These are phyloP conservation scores for Clitoria ternatea DNA, from an alignment of 306 rosid genomes.

Conservation along the genomic window DNA sequence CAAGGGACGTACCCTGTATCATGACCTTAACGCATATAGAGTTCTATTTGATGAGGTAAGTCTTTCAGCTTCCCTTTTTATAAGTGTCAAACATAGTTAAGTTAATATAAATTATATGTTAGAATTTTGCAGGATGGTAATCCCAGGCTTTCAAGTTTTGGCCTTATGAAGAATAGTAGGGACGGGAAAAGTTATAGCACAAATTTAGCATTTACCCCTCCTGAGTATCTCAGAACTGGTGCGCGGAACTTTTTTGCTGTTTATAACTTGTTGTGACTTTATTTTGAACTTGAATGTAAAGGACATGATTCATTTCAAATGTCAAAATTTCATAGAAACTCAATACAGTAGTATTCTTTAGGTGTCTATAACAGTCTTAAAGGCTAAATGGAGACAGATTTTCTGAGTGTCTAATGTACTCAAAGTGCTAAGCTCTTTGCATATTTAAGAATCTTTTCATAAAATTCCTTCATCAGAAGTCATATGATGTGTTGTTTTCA, in stretches of 20 bases:
- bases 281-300: background rate
- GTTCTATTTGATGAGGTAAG: slow-evolving; percentile 71
- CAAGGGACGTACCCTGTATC: slow-evolving; percentile 78
- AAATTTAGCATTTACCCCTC: slow-evolving; percentile 87
- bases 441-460: background rate
- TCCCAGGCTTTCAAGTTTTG: slow-evolving; percentile 79
- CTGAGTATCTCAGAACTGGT: slow-evolving; percentile 89
- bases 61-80: slow-evolving; percentile 8
- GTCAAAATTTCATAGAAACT: background rate
- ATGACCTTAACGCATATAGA: slow-evolving; percentile 81
- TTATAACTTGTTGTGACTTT: background rate
- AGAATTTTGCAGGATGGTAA: slow-evolving; percentile 65
- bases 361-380: background rate
- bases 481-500: background rate
- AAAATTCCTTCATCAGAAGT: background rate
- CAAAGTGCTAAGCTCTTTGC: background rate
- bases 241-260: background rate
- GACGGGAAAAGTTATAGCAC: slow-evolving; percentile 87
- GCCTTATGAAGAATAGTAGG: slow-evolving; percentile 82
- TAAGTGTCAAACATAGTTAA: background rate
- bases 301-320: background rate
- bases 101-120: slow-evolving; percentile 13
- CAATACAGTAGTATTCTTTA: background rate
- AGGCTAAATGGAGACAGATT: background rate
- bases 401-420: background rate